phyloP scores from a whole-genome alignment of 164 flowering plant genomes.

The Echeveria elegans region DNA sequence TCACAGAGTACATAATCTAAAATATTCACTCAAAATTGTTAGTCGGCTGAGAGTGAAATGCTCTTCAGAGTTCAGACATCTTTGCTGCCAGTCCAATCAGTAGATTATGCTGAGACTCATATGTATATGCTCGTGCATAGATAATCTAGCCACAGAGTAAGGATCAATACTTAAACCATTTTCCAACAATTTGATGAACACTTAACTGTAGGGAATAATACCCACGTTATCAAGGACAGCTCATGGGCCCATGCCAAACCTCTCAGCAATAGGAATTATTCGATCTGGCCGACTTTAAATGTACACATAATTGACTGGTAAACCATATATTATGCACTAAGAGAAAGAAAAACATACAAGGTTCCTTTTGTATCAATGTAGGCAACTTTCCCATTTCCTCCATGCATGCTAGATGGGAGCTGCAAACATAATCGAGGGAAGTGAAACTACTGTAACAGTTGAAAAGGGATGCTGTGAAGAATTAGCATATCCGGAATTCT shows the following conservation, averaged over 20 bases:
- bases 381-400: constrained; percentile 98
- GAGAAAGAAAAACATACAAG: constrained; percentile 56
- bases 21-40: constrained; percentile 7
- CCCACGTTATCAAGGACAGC: constrained; percentile 97
- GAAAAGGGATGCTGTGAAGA: background rate
- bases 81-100: constrained; percentile 93
- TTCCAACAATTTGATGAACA: background rate
- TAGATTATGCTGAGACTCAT: constrained; percentile 91
- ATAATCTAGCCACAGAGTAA: constrained; percentile 48
- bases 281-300: constrained; percentile 86
- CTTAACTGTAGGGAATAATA: background rate
- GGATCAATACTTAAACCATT: background rate
- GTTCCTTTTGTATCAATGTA: constrained; percentile 99
- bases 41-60: constrained; percentile 33
- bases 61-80: constrained; percentile 95
- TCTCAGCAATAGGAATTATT: constrained; percentile 86
- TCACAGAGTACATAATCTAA: constrained; percentile 90
- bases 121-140: constrained; percentile 96
- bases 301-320: background rate
- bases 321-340: background rate
- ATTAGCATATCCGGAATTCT: background rate
- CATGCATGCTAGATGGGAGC: constrained; percentile 87
- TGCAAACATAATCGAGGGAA: constrained; percentile 20
- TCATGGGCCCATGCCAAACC: constrained; percentile 96
- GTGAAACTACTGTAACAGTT: background rate